phyloP scores from a whole-genome alignment of 202 grass and related monocot species.

The Schoenoplectus tabernaemontani region DNA sequence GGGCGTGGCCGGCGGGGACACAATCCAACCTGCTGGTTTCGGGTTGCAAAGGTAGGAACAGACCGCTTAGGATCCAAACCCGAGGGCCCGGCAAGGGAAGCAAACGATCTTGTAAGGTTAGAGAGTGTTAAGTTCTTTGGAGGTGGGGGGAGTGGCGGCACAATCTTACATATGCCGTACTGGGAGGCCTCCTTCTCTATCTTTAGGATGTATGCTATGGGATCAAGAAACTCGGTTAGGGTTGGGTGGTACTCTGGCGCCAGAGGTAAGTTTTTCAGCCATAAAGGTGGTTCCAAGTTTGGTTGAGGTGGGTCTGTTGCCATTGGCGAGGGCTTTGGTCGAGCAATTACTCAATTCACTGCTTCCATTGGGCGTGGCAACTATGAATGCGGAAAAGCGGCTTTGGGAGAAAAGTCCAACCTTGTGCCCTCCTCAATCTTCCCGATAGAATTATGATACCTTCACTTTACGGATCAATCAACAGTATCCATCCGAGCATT shows the following conservation, averaged over 20 bases:
- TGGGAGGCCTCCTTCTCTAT: slow-evolving; percentile 86
- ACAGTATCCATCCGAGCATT: too few species aligned
- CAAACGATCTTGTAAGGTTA: slow-evolving; percentile 66
- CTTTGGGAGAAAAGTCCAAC: neutral
- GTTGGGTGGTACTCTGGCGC: slow-evolving; percentile 89
- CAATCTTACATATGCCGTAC: slow-evolving; percentile 99
- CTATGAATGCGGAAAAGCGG: neutral
- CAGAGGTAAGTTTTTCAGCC: slow-evolving; percentile 70
- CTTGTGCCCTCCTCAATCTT: neutral
- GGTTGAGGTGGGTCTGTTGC: slow-evolving; percentile 28
- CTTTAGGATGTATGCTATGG: slow-evolving; percentile 93
- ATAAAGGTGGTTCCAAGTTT: slow-evolving; percentile 50
- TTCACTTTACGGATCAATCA: slow-evolving; percentile 3
- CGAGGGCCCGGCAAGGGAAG: slow-evolving; percentile 38
- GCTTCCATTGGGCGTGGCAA: slow-evolving; percentile 7
- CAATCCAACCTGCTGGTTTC: slow-evolving; percentile 91
- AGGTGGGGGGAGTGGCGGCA: slow-evolving; percentile 63
- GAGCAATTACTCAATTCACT: neutral
- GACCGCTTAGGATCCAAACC: slow-evolving; percentile 3
- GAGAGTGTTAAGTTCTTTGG: slow-evolving; percentile 49
- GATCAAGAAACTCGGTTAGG: slow-evolving; percentile 66
- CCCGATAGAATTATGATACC: neutral
- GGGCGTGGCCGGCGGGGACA: slow-evolving; percentile 71
- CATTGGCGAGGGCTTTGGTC: neutral
- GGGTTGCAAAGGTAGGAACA: slow-evolving; percentile 65